Evolutionary conservation across 2,329 filamentous ascomycete genomes (phyloP).

Genomic region (Fusarium pseudocircinatum): DNA sequence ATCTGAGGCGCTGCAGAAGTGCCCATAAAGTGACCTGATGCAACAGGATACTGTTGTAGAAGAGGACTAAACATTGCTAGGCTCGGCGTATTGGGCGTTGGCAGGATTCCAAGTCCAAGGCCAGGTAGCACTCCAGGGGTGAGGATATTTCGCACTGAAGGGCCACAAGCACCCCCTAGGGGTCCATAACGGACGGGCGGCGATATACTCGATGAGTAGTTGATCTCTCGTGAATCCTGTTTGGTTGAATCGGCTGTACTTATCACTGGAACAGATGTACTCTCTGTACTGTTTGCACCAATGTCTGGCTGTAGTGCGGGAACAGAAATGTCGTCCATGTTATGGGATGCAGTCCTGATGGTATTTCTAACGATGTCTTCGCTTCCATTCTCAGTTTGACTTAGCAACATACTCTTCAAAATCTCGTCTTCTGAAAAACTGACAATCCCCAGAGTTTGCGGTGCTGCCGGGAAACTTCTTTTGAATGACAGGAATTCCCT

Average conservation of each 20-base stretch:
- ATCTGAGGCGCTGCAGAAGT: not conserved
- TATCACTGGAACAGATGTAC: not conserved
- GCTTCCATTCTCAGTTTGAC: not conserved
- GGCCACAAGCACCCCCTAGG: not conserved
- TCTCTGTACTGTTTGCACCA: not conserved
- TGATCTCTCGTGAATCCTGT: not conserved
- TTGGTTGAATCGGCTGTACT: not conserved
- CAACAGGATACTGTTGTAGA: conserved; percentile 1
- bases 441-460: not conserved
- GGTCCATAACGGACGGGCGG: not conserved
- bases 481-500: conserved; percentile 48
- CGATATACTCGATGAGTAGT: not conserved
- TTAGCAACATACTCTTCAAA: not conserved
- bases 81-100: not conserved
- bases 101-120: not conserved
- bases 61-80: not conserved
- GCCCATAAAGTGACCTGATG: not conserved
- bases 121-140: conserved; percentile 8
- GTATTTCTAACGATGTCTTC: not conserved
- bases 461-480: not conserved
- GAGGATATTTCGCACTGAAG: not conserved
- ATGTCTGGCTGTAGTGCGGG: not conserved
- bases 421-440: not conserved
- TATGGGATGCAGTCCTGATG: not conserved
- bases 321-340: not conserved